Base-by-base conservation (phyloP, 345 rosid genomes). In the Eucalyptus viminalis region DNA sequence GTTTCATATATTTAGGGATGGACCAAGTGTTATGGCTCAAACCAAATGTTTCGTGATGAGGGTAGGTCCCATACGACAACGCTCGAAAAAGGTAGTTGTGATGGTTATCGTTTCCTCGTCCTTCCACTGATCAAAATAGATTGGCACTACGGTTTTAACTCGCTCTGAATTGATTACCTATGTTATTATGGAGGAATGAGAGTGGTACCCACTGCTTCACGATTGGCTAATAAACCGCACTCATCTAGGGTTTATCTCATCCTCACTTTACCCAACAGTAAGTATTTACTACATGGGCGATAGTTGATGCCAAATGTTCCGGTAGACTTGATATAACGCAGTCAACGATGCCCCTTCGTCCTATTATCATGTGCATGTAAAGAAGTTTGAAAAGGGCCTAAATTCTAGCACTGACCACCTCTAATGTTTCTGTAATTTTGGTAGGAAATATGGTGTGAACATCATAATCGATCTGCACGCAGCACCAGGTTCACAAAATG, bases 401-500 rank as follows among this genome's bases (percentile, higher is more conserved):
- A 72, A 72, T 72, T 34, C 14, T 0, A n/a, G 44, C 81, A 34
- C 40, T 34, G 81, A 72, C 80, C 81, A 21, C 29, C 47, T 76
- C 85, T 21, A 40, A 40, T 22, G 27, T 21, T 40, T 21, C 47
- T 76, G 85, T 4, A 76, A 40, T 21, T 76, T 76, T 22, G 9
- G 58, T 92, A 94, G 97, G 91, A 94, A 92, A 56, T 93, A 95
- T 60, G 87, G 89, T 17, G 31, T 95, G 91, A 93, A 92, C 80
- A 89, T 94, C 49, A 86, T 93, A 85, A 90, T 95, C 50, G 97
- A 95, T 87, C 88, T 95, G 19, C 97, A 95, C 89, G 96, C 96
- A 6, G 96, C 96, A 45, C 96, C 95, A 1, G 96, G 91, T 47
- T 95, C 96, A 44, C 97, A 95, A 69, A 95, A 95, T 87, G 97